phyloP scores from a whole-genome alignment of 108 stramenopile genomes.

The Fragilaria radians region DNA sequence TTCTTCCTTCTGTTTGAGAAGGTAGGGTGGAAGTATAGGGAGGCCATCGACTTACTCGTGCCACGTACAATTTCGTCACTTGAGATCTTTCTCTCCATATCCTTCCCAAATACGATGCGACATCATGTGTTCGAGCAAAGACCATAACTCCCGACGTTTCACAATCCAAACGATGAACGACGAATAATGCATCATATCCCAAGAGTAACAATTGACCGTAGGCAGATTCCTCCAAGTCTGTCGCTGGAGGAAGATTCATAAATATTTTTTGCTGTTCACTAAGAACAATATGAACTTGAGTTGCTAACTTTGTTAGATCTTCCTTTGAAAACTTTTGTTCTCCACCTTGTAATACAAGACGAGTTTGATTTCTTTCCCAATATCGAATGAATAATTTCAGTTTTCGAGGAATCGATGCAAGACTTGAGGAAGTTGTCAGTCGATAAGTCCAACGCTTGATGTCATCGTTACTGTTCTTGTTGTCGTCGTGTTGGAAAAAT shows the following conservation, averaged over 20 bases:
- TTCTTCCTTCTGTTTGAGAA: constrained; percentile 29
- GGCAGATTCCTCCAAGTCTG: constrained; percentile 54
- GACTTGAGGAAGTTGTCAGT: constrained; percentile 20
- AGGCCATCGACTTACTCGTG: constrained; percentile 43
- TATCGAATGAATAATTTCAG: constrained; percentile 34
- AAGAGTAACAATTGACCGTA: constrained; percentile 50
- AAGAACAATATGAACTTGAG: constrained; percentile 23
- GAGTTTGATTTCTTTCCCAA: constrained; percentile 34
- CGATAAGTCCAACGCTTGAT: constrained; percentile 9
- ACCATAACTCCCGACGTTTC: constrained; percentile 75
- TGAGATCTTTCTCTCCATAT: constrained; percentile 50
- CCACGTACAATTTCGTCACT: constrained; percentile 52
- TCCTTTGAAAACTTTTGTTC: not conserved
- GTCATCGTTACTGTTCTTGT: constrained; percentile 6
- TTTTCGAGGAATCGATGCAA: constrained; percentile 50
- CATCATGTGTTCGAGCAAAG: constrained; percentile 41
- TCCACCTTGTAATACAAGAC: constrained; percentile 8
- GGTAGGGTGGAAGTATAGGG: constrained; percentile 29
- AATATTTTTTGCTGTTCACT: constrained; percentile 26
- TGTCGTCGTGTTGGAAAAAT: constrained; percentile 12
- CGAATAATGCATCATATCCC: constrained; percentile 25
- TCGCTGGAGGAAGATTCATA: constrained; percentile 44
- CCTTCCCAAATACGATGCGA: constrained; percentile 46
- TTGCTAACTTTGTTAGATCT: not conserved
- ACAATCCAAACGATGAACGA: constrained; percentile 75